Evolutionary conservation across 2,329 filamentous ascomycete species (phyloP), one percentile per base, ranked within the genome.

Genomic region (Phaeosphaeriaceae sp.): DNA sequence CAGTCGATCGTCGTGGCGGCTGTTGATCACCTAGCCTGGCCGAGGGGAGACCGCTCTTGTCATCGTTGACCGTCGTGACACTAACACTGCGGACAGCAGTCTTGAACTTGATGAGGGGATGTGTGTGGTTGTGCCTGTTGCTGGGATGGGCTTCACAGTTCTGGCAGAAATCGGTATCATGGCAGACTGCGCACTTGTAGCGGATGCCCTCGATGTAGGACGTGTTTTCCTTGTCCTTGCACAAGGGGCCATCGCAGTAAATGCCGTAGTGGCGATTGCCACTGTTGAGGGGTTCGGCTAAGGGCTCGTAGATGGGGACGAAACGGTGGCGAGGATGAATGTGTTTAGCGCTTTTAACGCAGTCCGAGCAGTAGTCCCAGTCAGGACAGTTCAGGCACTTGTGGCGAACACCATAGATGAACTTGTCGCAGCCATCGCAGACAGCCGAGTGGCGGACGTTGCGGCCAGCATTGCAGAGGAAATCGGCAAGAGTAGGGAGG

Each of bases 341-440:
- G 69, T 87, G 84, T 59, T 80, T 78, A 46, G 91, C 89, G 65
- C 84, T 86, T 68, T 84, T 80, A 57, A 92, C 78, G 79, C 96
- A 99, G 9, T 86, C 82, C 22, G 85, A 84, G 83, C 95, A 99
- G 81, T 91, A 98, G 73, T 99, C 95, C 91, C 92, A 99, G 78
- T 99, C 95, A 45, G 96, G 95, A 82, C 95, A 99, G 76, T 92
- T 89, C 64, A 98, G 84, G 78, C 95, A 99, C 85, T 99, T 99
- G 86, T 98, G 90, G 68, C 95, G 94, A 56, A 97, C 85, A 68
- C 95, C 96, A 68, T 85, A 84, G 71, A 99, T 95, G 76, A 88
- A 88, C 84, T 87, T 90, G 70, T 98, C 91, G 77, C 96, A 99
- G 42, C 92, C 92, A 81, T 99, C 95, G 74, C 95, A 99, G 64